Evolutionary conservation across 1,139 yeast species (phyloP), one percentile per base, ranked within the genome.

Genomic region (Candida pseudoviswanathii): DNA sequence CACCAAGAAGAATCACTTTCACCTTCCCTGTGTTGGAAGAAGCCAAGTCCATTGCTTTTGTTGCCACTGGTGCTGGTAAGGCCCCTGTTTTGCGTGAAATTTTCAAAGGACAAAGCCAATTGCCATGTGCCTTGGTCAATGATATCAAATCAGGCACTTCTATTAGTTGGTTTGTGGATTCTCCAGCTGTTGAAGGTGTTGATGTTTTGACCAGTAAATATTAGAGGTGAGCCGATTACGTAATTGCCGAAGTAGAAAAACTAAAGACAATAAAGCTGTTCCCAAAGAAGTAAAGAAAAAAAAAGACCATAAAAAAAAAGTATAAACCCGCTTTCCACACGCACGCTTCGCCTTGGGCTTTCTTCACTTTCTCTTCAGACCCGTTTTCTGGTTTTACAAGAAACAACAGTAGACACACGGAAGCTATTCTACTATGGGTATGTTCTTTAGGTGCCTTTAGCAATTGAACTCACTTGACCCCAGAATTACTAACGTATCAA

Each of bases 41-140:
- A 30, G 85, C 87, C 21, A 64, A 70, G 21, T 65, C 80, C 43
- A 81, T 91, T 58, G 86, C 90, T 1, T 91, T 90, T 70, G 94
- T 90, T 44, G 96, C 96, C 16, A 94, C 89, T 65, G 97, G 97
- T 51, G 85, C 85, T 16, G 87, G 89, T 36, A 91, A 91, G 69
- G 89, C 90, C n/a, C 77, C 82, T 0, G 77, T 87, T 41, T 73
- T 92, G 66, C 80, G 81, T 61, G 78, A 86, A 55, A 85, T 91
- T 47, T 89, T 92, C 66, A 76, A 77, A 50, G 81, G 85, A 56
- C 62, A 73, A 21, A 63, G 72, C 36, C 49, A 66, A 52, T 77
- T 91, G 58, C 98, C 98, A 21, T 79, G 90, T 48, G 86, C 84
- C 52, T 71, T 85, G 58, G 96, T 91, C 51, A 90, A 86, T 61